Conservation (phyloP, 495 filamentous ascomycete species). For the Achaetomiella virescens region DNA sequence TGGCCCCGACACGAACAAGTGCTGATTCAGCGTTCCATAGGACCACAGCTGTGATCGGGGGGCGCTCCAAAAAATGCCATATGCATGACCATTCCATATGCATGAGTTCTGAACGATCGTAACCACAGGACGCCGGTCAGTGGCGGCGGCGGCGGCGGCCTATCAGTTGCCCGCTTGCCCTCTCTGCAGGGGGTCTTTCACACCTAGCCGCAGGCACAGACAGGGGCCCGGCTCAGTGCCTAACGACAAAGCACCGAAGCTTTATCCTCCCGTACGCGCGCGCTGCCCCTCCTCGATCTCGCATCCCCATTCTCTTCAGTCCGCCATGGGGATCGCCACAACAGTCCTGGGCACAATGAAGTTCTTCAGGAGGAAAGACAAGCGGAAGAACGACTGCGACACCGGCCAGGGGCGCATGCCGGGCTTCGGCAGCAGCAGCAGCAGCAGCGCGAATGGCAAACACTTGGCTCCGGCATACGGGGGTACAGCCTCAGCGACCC, state of each 20-base stretch:
- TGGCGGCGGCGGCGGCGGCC: no score
- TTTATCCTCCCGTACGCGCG: constrained; percentile 4
- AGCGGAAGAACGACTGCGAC: constrained; percentile 21
- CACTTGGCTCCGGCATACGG: not conserved
- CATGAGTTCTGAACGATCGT: no score
- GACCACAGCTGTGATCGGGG: no score
- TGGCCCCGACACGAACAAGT: no score
- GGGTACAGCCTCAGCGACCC: constrained; percentile 9
- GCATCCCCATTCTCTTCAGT: not conserved
- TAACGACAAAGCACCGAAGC: not conserved
- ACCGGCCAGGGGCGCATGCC: constrained; percentile 13
- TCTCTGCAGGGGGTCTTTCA: no score
- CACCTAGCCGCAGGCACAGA: no score
- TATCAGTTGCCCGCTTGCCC: no score
- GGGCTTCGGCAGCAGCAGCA: constrained; percentile 12
- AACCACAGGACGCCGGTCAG: no score
- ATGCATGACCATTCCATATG: no score
- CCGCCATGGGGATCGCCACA: constrained; percentile 5
- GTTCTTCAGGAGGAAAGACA: constrained; percentile 39
- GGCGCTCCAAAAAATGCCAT: no score
- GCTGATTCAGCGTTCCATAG: no score
- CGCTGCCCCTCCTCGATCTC: constrained; percentile 4
- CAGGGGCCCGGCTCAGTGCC: no score
- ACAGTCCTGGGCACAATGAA: constrained; percentile 27
- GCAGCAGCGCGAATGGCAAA: not conserved